A percentile compares a stretch with the other conserved stretches of the same genome.
Evolutionary conservation across 1,139 yeast species (phyloP).

Genomic region (Nakaseomyces uthaithaninus): DNA sequence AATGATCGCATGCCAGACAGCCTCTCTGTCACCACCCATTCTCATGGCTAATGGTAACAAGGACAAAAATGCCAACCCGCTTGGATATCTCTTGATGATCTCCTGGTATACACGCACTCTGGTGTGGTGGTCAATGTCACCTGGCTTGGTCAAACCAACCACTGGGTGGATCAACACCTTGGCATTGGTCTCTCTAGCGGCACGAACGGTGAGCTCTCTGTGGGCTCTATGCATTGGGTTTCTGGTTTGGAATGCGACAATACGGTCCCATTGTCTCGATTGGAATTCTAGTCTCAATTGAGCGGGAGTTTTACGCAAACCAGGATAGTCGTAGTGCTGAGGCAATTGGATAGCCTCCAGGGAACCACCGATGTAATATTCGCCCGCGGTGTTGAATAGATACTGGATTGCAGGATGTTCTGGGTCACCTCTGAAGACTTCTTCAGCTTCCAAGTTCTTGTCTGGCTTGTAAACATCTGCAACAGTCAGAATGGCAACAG

Average conservation of each 20-base stretch:
- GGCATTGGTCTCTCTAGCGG: slow-evolving; percentile 71
- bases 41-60: slow-evolving; percentile 93
- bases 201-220: slow-evolving; percentile 90
- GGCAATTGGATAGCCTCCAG: slow-evolving; percentile 79
- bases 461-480: slow-evolving; percentile 76
- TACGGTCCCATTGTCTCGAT: slow-evolving; percentile 77
- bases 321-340: slow-evolving; percentile 83
- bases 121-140: slow-evolving; percentile 96
- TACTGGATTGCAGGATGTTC: slow-evolving; percentile 91
- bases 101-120: slow-evolving; percentile 93
- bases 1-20: slow-evolving; percentile 96
- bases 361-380: slow-evolving; percentile 79
- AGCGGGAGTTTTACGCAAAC: slow-evolving; percentile 80
- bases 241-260: slow-evolving; percentile 96
- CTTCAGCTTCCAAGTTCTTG: slow-evolving; percentile 68
- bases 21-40: slow-evolving; percentile 99
- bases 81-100: slow-evolving; percentile 84
- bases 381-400: slow-evolving; percentile 67
- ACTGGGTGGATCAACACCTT: slow-evolving; percentile 92
- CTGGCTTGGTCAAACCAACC: slow-evolving; percentile 94
- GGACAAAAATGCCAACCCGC: slow-evolving; percentile 84
- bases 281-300: slow-evolving; percentile 79
- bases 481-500: slow-evolving; percentile 73
- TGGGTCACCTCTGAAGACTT: slow-evolving; percentile 92
- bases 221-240: slow-evolving; percentile 99